Evolutionary conservation across 2,329 filamentous ascomycete genomes (phyloP).

Genomic region (Scedosporium aurantiacum): DNA sequence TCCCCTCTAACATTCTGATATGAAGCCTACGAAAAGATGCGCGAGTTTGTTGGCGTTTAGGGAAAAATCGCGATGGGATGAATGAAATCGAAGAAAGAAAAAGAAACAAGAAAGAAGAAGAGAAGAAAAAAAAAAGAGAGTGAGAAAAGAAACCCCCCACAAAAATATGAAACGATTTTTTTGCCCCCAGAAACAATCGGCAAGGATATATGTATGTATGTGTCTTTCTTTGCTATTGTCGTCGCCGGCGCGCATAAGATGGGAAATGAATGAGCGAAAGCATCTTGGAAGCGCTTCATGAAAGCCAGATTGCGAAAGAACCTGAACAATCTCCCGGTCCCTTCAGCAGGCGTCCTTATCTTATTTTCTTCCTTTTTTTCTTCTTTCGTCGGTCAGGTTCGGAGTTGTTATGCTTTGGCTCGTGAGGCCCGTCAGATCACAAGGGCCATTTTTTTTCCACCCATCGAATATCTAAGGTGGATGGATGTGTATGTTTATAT

Average conservation of each 20-base stretch:
- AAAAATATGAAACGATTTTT: not conserved
- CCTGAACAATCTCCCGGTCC: not conserved
- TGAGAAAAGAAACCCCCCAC: not conserved
- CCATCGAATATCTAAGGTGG: too few species aligned
- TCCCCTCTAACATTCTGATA: not conserved
- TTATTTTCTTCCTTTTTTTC: slow-evolving; percentile 4
- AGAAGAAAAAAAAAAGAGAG: not conserved
- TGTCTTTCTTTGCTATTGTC: too few species aligned
- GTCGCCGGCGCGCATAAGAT: too few species aligned
- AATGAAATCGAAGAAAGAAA: not conserved
- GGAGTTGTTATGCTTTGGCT: slow-evolving; percentile 1
- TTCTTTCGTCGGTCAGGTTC: slow-evolving; percentile 1
- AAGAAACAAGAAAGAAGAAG: not conserved
- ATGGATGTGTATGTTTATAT: too few species aligned
- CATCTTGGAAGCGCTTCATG: too few species aligned
- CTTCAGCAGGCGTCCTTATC: not conserved
- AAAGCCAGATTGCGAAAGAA: too few species aligned
- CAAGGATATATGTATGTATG: too few species aligned
- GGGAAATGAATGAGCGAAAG: too few species aligned
- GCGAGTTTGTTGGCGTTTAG: not conserved
- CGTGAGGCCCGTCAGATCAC: not conserved
- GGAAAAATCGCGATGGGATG: not conserved
- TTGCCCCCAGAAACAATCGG: too few species aligned
- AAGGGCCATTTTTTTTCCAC: too few species aligned
- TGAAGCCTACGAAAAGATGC: not conserved